phyloP scores from a whole-genome alignment of 257 asterid genomes.

The Petunia axillaris region DNA sequence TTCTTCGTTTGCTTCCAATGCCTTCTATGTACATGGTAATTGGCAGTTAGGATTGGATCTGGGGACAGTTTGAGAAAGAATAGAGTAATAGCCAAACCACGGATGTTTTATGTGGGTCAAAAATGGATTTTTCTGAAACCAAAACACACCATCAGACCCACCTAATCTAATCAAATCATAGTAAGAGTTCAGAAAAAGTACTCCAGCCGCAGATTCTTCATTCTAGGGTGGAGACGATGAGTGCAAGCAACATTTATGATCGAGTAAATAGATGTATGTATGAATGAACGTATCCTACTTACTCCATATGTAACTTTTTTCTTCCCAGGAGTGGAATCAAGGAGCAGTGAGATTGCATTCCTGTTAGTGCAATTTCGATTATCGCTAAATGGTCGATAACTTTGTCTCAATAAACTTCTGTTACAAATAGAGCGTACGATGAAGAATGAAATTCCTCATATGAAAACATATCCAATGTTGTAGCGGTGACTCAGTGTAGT shows the following conservation, averaged over 20 bases:
- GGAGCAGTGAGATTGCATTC: not conserved
- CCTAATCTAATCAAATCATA: no score
- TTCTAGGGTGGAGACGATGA: no score
- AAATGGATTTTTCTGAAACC: not conserved
- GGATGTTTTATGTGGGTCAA: not conserved
- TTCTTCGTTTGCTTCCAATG: not conserved
- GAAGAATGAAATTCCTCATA: not conserved
- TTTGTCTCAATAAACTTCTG: not conserved
- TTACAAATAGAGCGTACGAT: not conserved
- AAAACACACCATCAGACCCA: not conserved
- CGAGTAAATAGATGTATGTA: not conserved
- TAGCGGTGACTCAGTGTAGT: not conserved
- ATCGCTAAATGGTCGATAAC: not conserved
- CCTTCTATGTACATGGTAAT: not conserved
- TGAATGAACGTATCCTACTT: not conserved
- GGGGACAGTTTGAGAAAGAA: not conserved
- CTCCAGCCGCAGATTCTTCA: no score
- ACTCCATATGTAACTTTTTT: not conserved
- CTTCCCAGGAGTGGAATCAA: not conserved
- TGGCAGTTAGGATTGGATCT: not conserved
- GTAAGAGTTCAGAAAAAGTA: no score
- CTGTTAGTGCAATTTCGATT: not conserved
- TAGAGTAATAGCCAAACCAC: not conserved
- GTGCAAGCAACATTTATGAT: not conserved
- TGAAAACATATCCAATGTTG: not conserved